Evolutionary conservation across 2,329 filamentous ascomycete species (phyloP), one percentile per base, ranked within the genome.

Genomic region (Stenocarpella maydis): DNA sequence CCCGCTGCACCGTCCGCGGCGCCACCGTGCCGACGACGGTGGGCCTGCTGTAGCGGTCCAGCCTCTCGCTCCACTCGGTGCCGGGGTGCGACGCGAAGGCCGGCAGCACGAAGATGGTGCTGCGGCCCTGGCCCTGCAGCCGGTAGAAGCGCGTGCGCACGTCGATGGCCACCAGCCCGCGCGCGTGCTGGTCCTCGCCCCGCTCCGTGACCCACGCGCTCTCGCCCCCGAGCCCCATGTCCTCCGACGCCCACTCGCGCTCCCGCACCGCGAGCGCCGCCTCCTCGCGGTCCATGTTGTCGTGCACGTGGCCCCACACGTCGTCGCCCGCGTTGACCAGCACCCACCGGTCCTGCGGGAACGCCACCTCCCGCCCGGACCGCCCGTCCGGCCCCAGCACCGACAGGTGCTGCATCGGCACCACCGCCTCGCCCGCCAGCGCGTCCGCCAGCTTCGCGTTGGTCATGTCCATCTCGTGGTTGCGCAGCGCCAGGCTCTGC

Each of bases 391-490:
- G 84, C 0, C 89, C 88, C 14, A 85, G 76, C 19, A 81, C 79
- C 24, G 85, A 85, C 41, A 89, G 80, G 71, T 88, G 79, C 79
- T 88, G 85, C 49, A 78, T 72, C 1, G 87, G 86, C 1, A 86
- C 80, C 8, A 80, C 75, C 1, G 86, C 84, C 73, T 88, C 86
- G 34, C 82, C 81, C 0, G 80, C 80, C 2, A 89, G 79, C 0
- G 82, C 76, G 70, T 88, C 85, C 28, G 86, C 77, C 0, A 83
- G 78, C 71, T 86, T 85, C 69, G 80, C 84, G 71, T 88, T 85
- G 21, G 79, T 76, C 15, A 85, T 82, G 74, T 90, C 87, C 2
- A 90, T 83, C 72, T 89, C 86, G 74, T 88, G 87, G 78, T 86
- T 83, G 49, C 87, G 86, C 8, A 77, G 79, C 17, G 86, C 79